A percentile compares a stretch with the other conserved stretches of the same genome.
These are phyloP conservation scores for Hippophae rhamnoides DNA, from an alignment of 306 rosid species.

Conservation along the genomic window DNA sequence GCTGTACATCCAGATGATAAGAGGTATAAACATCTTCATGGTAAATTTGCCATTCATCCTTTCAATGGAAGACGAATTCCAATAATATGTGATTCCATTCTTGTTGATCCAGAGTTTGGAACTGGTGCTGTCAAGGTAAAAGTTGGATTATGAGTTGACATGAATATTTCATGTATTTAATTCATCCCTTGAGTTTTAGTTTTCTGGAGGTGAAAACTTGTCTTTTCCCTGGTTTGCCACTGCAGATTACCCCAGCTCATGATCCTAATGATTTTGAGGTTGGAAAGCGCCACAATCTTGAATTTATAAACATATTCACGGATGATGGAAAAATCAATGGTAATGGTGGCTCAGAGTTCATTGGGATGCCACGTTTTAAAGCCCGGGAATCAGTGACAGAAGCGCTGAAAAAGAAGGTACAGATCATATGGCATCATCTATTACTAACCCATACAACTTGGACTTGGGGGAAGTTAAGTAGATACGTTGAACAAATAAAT, in stretches of 20 bases:
- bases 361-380: conserved; percentile 76
- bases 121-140: conserved; percentile 97
- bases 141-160: conserved; percentile 4
- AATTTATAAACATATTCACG: conserved; percentile 65
- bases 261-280: conserved; percentile 96
- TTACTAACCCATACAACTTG: background rate
- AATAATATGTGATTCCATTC: conserved; percentile 72
- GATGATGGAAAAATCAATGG: conserved; percentile 86
- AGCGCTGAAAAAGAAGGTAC: conserved; percentile 80
- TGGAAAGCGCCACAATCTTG: conserved; percentile 81
- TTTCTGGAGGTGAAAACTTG: conserved; percentile 4
- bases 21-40: conserved; percentile 66
- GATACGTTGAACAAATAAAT: too few relatives aligned
- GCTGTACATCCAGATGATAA: conserved; percentile 75
- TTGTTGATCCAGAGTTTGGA: conserved; percentile 83
- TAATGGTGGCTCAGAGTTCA: conserved; percentile 80
- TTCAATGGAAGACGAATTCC: conserved; percentile 77
- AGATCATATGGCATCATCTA: conserved; percentile 7
- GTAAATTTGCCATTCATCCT: conserved; percentile 85
- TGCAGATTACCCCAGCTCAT: conserved; percentile 98
- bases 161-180: background rate
- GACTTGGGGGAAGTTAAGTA: too few relatives aligned
- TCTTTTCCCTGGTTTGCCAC: conserved; percentile 15
- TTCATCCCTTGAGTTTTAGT: conserved; percentile 13
- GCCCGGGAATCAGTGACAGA: conserved; percentile 65